These are phyloP conservation scores for Stenogyne calaminthoides DNA, from an alignment of 305 asterid species.

Conservation along the genomic window DNA sequence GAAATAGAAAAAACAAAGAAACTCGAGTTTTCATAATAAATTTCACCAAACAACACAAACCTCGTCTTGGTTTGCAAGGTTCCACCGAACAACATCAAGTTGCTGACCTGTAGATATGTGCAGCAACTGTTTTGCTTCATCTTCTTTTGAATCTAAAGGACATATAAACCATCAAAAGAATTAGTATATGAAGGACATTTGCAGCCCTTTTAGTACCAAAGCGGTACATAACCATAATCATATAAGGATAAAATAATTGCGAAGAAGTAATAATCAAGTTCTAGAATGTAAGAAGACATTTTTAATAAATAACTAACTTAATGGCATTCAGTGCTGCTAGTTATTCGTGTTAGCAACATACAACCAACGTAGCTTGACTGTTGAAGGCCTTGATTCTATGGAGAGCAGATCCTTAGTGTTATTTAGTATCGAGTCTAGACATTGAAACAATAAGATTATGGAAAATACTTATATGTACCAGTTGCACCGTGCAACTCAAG, in stretches of 20 bases:
- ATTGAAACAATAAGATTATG: conserved; percentile 3
- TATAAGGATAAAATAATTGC: conserved; percentile 14
- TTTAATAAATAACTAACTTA: neutral
- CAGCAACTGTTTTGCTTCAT: conserved; percentile 76
- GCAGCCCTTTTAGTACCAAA: conserved; percentile 4
- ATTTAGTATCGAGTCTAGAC: neutral
- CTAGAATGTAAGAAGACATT: neutral
- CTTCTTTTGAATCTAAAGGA: conserved; percentile 54
- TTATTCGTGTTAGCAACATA: conserved; percentile 4
- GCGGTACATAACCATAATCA: conserved; percentile 15
- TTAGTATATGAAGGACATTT: conserved; percentile 15
- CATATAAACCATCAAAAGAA: conserved; percentile 31
- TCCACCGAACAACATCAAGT: conserved; percentile 90
- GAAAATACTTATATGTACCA: no score
- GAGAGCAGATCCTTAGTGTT: neutral
- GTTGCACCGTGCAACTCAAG: no score
- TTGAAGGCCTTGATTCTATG: conserved; percentile 7
- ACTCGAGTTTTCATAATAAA: neutral
- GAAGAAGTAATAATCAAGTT: neutral
- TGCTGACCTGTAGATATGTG: conserved; percentile 65
- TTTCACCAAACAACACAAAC: conserved; percentile 36
- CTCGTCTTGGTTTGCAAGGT: conserved; percentile 87
- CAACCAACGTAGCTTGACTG: neutral
- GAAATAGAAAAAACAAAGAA: neutral
- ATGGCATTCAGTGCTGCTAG: neutral